phyloP scores from a whole-genome alignment of 2,329 filamentous ascomycete species.

The Diaporthe vexans region DNA sequence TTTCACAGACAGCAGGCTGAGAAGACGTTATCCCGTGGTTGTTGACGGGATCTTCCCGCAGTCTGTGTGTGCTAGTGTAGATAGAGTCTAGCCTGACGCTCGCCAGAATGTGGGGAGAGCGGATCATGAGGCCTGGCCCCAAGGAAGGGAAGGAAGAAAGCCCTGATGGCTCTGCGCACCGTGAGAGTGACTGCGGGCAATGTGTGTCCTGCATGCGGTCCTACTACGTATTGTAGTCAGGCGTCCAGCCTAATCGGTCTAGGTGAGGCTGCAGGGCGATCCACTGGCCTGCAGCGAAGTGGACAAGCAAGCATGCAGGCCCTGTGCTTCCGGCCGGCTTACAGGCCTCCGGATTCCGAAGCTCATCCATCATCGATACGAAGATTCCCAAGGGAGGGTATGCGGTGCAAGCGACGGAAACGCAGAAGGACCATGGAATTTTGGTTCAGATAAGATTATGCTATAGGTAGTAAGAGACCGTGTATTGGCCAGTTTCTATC shows the following conservation, averaged over 20 bases:
- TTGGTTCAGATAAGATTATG: too few relatives aligned
- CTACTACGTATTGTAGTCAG: neutral
- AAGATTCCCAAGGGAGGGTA: neutral
- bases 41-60: neutral
- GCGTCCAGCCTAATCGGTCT: neutral
- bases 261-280: slow-evolving; percentile 28
- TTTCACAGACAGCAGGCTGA: too few relatives aligned
- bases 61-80: neutral
- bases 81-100: neutral
- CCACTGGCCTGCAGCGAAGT: slow-evolving; percentile 34
- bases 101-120: slow-evolving; percentile 13
- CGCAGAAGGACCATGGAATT: too few relatives aligned
- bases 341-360: slow-evolving; percentile 1
- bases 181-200: neutral
- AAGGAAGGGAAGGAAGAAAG: neutral
- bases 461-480: too few relatives aligned
- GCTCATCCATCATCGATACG: neutral
- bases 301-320: slow-evolving; percentile 18
- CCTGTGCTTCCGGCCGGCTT: neutral
- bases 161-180: neutral
- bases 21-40: neutral
- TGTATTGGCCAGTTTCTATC: neutral
- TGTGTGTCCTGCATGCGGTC: too few relatives aligned
- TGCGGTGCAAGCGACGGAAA: neutral
- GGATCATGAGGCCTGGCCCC: neutral